Evolutionary conservation across 768 basidiomycete genomes (phyloP), one percentile per base, ranked within the genome.

Genomic region (Auriscalpium orientale): DNA sequence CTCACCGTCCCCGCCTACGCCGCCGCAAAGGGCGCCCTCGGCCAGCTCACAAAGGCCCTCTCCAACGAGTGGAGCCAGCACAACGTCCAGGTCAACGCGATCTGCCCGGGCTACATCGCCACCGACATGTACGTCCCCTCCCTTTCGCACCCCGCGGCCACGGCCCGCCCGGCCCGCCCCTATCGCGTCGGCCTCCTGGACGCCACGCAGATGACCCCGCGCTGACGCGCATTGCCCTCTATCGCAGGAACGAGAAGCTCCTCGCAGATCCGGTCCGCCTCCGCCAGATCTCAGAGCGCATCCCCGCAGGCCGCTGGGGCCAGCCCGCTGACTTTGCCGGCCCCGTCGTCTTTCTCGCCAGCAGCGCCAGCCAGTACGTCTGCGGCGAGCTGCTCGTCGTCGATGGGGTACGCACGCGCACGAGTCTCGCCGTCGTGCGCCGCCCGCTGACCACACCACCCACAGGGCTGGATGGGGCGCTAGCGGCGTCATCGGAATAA

Each of bases 1-100:
- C 55, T 87, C 51, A 86, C 83, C 13, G 79, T 95, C 43, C 91
- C 93, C 18, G 94, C 94, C 11, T 95, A 95, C 66, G 90, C 93
- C 2, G 84, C 94, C 4, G 89, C 94, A 9, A 95, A 95, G 68
- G 91, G 91, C 55, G 91, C 89, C 18, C 75, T 91, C 35, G 89
- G 88, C 10, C 87, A 87, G 66, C 75, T 91, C 63, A 91, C 91
- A 28, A 94, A 94, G 71, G 87, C 92, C 2, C 81, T 95, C 64
- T 85, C 87, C 64, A 97, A 97, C 70, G 94, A 95, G 69, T 97
- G 94, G 93, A 87, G 89, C 58, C 78, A 79, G 64, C 81, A 89
- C 64, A 91, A 91, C 62, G 82, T 95, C 52, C 87, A 92, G 68
- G 91, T 95, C 16, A 94, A 95, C 66, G 87, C 80, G 21, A 89